phyloP scores from a whole-genome alignment of 1,284 basidiomycete species.

The Erythrobasidium hasegawianum region DNA sequence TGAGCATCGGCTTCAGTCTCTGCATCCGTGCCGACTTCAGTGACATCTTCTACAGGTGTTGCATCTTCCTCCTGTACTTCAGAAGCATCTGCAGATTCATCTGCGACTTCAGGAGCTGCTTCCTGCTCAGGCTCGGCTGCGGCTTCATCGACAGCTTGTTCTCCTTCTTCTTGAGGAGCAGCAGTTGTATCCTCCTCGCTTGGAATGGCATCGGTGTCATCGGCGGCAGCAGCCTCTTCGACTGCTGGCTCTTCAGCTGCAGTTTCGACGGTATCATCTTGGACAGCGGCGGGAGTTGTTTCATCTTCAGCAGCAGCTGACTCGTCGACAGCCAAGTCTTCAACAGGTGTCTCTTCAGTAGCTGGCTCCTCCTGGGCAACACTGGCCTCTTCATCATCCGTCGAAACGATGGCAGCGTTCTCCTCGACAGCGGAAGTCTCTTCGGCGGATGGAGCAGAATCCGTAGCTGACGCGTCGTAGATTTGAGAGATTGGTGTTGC shows the following conservation, averaged over 20 bases:
- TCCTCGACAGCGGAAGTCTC: slow-evolving; percentile 1
- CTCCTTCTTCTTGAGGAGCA: slow-evolving; percentile 7
- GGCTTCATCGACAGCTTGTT: neutral
- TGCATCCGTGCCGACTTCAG: slow-evolving; percentile 8
- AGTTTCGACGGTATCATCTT: slow-evolving; percentile 5
- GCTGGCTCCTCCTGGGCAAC: too few relatives aligned
- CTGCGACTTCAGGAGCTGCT: neutral
- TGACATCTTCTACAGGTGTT: neutral
- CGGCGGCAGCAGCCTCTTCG: neutral
- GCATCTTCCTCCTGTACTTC: neutral
- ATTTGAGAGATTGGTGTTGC: too few relatives aligned
- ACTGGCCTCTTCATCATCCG: slow-evolving; percentile 5
- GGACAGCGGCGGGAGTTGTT: neutral
- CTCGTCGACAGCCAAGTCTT: slow-evolving; percentile 1
- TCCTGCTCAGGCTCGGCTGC: neutral
- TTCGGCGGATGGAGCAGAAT: too few relatives aligned
- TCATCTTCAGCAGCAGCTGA: too few relatives aligned
- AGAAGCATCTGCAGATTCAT: neutral
- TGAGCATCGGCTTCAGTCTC: neutral
- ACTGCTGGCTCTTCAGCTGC: slow-evolving; percentile 2
- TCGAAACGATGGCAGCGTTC: too few relatives aligned
- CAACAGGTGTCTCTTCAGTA: neutral
- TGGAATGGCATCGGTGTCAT: neutral
- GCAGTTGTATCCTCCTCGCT: neutral
- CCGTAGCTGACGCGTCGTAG: too few relatives aligned